phyloP scores from a whole-genome alignment of 1,139 yeast species.

The Lipomyces yarrowii region DNA sequence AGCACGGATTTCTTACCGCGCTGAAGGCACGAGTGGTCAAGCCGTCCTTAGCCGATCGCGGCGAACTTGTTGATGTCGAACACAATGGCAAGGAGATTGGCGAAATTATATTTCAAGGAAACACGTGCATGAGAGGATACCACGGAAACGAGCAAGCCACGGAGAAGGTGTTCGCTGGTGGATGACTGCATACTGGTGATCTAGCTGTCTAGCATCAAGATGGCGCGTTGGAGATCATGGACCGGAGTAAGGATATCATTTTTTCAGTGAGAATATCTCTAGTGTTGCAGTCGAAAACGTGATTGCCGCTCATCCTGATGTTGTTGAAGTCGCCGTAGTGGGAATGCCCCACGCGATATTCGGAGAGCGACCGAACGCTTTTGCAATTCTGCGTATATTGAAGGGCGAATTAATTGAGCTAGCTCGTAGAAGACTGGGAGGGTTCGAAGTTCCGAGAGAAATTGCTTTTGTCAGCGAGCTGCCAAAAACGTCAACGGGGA shows the following conservation, averaged over 20 bases:
- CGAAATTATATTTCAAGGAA: slow-evolving; percentile 44
- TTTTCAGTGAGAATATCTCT: slow-evolving; percentile 77
- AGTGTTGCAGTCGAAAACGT: slow-evolving; percentile 74
- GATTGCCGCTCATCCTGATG: slow-evolving; percentile 51
- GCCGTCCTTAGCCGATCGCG: slow-evolving; percentile 45
- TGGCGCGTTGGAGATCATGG: slow-evolving; percentile 65
- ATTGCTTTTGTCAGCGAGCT: slow-evolving; percentile 38
- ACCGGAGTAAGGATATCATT: slow-evolving; percentile 78
- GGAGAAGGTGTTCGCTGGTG: slow-evolving; percentile 57
- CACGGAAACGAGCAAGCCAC: slow-evolving; percentile 62
- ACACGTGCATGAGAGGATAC: slow-evolving; percentile 61
- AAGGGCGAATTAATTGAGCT: slow-evolving; percentile 36
- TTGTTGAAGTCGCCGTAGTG: slow-evolving; percentile 46
- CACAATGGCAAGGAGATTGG: slow-evolving; percentile 44
- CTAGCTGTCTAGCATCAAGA: slow-evolving; percentile 60
- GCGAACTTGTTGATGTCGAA: slow-evolving; percentile 56
- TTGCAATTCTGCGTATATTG: slow-evolving; percentile 33
- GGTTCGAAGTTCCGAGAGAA: slow-evolving; percentile 44
- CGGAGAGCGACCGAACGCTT: slow-evolving; percentile 46
- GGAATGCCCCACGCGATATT: slow-evolving; percentile 44
- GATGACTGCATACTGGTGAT: slow-evolving; percentile 84
- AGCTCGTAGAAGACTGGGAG: slow-evolving; percentile 40
- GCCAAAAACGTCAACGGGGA: slow-evolving; percentile 47
- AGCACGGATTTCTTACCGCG: slow-evolving; percentile 43
- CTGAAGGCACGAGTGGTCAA: slow-evolving; percentile 51